phyloP scores from a whole-genome alignment of 2,329 filamentous ascomycete species.

The Dendrostoma leiphaemia region DNA sequence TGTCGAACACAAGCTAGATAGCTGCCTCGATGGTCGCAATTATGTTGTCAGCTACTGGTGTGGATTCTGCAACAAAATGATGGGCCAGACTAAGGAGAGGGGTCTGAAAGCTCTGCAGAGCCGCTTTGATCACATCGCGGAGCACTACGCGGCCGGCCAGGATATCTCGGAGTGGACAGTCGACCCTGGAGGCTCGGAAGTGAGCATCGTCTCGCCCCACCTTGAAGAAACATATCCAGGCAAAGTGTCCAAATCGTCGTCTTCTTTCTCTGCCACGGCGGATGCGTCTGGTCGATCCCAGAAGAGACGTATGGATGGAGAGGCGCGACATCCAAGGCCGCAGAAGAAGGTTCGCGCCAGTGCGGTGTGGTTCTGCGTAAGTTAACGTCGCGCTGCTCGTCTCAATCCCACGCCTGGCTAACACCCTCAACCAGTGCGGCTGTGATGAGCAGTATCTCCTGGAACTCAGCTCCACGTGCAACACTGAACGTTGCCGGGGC shows the following conservation, averaged over 20 bases:
- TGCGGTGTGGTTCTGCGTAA: slow-evolving; percentile 17
- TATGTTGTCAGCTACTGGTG: slow-evolving; percentile 76
- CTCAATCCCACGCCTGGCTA: background rate
- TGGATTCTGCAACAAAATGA: slow-evolving; percentile 68
- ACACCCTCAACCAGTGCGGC: slow-evolving; percentile 7
- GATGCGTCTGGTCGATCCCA: background rate
- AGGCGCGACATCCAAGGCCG: background rate
- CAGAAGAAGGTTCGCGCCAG: background rate
- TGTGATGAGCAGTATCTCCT: slow-evolving; percentile 11
- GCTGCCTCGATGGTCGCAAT: slow-evolving; percentile 62
- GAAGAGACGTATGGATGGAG: slow-evolving; percentile 4
- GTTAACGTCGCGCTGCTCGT: background rate
- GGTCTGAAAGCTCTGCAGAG: slow-evolving; percentile 50
- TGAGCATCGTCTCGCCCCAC: background rate
- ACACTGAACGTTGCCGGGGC: slow-evolving; percentile 6
- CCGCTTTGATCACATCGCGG: slow-evolving; percentile 70
- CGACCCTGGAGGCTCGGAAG: slow-evolving; percentile 26
- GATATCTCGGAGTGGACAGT: slow-evolving; percentile 57
- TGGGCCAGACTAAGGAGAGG: slow-evolving; percentile 49
- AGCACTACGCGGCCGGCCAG: slow-evolving; percentile 59
- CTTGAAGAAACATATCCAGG: slow-evolving; percentile 6
- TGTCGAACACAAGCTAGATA: slow-evolving; percentile 45
- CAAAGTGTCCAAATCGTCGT: slow-evolving; percentile 4
- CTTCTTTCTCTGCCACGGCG: background rate
- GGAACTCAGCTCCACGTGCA: slow-evolving; percentile 7